A percentile compares a stretch with the other conserved stretches of the same genome.
Evolutionary conservation across 2,329 filamentous ascomycete genomes (phyloP).

Genomic region (Alternaria arbusti): DNA sequence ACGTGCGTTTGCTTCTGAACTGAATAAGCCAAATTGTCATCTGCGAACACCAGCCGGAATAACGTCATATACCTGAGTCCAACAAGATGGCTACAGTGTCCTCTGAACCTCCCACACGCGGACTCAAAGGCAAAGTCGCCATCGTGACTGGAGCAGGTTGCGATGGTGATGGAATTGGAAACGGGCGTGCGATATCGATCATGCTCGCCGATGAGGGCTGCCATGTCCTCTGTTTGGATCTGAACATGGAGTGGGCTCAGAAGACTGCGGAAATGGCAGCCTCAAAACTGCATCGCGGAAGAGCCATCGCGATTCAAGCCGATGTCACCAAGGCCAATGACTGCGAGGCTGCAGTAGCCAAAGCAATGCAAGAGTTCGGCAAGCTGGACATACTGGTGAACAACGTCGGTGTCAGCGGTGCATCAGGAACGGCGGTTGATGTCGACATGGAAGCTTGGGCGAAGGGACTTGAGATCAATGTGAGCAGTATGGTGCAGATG

Average conservation of each 20-base stretch:
- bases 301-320: constrained; percentile 54
- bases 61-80: not conserved
- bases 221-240: constrained; percentile 65
- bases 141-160: constrained; percentile 68
- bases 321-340: constrained; percentile 64
- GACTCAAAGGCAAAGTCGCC: constrained; percentile 54
- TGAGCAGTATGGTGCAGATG: constrained; percentile 71
- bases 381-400: constrained; percentile 69
- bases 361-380: constrained; percentile 58
- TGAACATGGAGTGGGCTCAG: constrained; percentile 57
- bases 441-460: constrained; percentile 67
- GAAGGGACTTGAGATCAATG: constrained; percentile 65
- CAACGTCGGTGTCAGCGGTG: constrained; percentile 67
- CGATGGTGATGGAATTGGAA: constrained; percentile 64
- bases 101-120: constrained; percentile 45
- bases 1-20: not conserved
- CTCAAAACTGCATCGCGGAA: constrained; percentile 42
- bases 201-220: constrained; percentile 66
- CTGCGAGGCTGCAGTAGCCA: constrained; percentile 54
- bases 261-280: constrained; percentile 62
- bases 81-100: constrained; percentile 23
- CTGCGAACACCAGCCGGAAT: not conserved
- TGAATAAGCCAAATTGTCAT: not conserved
- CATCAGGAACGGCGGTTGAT: constrained; percentile 64
- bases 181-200: constrained; percentile 64